Evolutionary conservation across 345 rosid species (phyloP), one percentile per base, ranked within the genome.

Genomic region (Ceriops decandra): DNA sequence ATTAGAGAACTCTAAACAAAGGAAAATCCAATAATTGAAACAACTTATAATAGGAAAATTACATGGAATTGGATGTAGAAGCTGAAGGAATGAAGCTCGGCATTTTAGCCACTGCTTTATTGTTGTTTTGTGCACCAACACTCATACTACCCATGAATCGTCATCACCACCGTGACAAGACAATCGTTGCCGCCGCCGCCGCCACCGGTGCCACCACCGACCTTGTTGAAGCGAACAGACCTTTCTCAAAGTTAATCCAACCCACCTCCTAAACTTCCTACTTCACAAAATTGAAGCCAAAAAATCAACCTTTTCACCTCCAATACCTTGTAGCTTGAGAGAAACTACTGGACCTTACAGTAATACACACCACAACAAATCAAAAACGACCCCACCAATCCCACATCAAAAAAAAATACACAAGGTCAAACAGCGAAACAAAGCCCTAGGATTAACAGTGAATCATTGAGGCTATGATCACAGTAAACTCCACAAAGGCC

Each of bases 41-140:
- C 28, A 10, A 24, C 2, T 51, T 5, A 51, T 7, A 24, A 53
- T 28, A 65, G 35, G 60, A 64, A 59, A 66, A 52, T 74, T 71
- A 86, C 91, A 73, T 72, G 67, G 79, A 68, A 79, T 69, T 86
- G n/a, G 84, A 77, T 68, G 60, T 72, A 11, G 90, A 63, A 52
- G 66, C 56, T 5, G 81, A 30, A 60, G 87, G 83, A 63, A 75
- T 76, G 63, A 77, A 82, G 79, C 88, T 81, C 63, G 86, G 86
- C 88, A 86, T 82, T 74, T 74, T 85, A 58, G 72, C 73, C 71
- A 77, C 71, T 56, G 67, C 72, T 67, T 74, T 78, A 60, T 75
- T 73, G 67, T 73, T 76, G 77, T 77, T 78, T 65, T 77, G 70
- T 35, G 79, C 78, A 67, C 79, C 64, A 73, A 68, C 31, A 63